Evolutionary conservation across 1,284 basidiomycete species (phyloP).

Genomic region (Heterobasidion irregulare): DNA sequence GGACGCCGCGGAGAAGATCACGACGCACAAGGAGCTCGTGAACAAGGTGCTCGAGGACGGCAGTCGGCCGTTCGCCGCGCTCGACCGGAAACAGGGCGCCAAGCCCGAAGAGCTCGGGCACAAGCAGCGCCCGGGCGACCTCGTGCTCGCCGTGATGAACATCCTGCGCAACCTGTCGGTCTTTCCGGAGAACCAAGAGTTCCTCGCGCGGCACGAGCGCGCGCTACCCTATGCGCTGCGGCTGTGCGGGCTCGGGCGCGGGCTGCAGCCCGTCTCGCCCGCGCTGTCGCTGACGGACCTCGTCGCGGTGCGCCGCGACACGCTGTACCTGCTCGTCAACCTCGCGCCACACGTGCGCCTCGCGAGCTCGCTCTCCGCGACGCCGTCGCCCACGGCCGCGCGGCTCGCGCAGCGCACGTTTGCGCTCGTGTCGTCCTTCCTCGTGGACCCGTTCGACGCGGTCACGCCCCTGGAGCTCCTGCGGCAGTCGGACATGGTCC

Average conservation of each 20-base stretch:
- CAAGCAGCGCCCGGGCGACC: conserved; percentile 56
- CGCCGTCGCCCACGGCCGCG: conserved; percentile 25
- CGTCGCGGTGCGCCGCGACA: conserved; percentile 72
- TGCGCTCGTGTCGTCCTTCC: conserved; percentile 67
- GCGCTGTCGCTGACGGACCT: conserved; percentile 65
- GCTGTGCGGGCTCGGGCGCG: conserved; percentile 41
- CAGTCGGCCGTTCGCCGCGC: conserved; percentile 46
- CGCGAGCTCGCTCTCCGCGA: conserved; percentile 17
- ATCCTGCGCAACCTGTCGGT: conserved; percentile 84
- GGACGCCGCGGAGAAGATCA: conserved; percentile 26
- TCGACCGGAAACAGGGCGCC: conserved; percentile 37
- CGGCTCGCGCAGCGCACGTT: conserved; percentile 52
- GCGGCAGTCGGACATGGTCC: conserved; percentile 38
- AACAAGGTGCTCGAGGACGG: conserved; percentile 50
- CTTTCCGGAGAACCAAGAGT: conserved; percentile 63
- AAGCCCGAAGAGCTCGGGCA: conserved; percentile 41
- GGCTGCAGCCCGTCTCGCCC: conserved; percentile 37
- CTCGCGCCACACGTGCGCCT: conserved; percentile 40
- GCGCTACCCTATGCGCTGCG: conserved; percentile 64
- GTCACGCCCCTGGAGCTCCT: conserved; percentile 53
- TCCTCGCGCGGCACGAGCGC: conserved; percentile 59
- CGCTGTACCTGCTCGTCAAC: conserved; percentile 65
- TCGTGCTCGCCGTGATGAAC: conserved; percentile 68
- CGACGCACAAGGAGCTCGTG: conserved; percentile 60
- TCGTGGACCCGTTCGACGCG: conserved; percentile 64